These are phyloP conservation scores for Tetrahymena elliotti DNA, from an alignment of 73 alveolate genomes.

Conservation along the genomic window DNA sequence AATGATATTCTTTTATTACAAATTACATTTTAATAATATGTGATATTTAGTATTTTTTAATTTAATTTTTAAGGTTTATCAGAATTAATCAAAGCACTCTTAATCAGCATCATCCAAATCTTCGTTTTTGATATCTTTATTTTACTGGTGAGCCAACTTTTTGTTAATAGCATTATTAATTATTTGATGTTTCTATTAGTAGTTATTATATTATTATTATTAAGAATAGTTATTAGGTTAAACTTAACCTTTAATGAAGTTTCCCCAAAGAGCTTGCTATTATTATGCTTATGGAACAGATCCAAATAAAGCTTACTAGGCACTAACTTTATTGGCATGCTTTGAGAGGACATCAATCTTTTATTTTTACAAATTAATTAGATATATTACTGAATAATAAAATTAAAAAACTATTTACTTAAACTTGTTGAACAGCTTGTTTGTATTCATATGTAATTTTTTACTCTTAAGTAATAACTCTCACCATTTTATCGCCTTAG, in stretches of 20 bases:
- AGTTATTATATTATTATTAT: neutral
- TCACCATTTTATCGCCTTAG: slow-evolving; percentile 69
- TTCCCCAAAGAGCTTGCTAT: neutral
- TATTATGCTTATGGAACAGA: neutral
- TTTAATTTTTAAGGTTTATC: neutral
- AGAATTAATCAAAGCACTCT: neutral
- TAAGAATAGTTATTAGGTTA: neutral
- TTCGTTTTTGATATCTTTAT: neutral
- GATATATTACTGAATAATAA: neutral
- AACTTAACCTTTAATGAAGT: neutral
- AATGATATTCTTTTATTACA: too few species aligned
- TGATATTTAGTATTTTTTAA: neutral
- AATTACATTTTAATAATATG: too few species aligned
- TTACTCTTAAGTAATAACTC: slow-evolving; percentile 58
- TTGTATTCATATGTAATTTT: slow-evolving; percentile 60
- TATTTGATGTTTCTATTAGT: neutral
- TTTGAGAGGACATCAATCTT: neutral
- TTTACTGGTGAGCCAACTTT: neutral
- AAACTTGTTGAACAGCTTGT: slow-evolving; percentile 58
- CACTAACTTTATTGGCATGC: neutral
- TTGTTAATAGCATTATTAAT: neutral
- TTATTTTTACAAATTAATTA: neutral
- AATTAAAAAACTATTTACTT: neutral
- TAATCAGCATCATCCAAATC: neutral
- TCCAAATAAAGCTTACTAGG: neutral